Base-by-base conservation (phyloP, 495 filamentous ascomycete genomes). In the Achaetomiella virescens region DNA sequence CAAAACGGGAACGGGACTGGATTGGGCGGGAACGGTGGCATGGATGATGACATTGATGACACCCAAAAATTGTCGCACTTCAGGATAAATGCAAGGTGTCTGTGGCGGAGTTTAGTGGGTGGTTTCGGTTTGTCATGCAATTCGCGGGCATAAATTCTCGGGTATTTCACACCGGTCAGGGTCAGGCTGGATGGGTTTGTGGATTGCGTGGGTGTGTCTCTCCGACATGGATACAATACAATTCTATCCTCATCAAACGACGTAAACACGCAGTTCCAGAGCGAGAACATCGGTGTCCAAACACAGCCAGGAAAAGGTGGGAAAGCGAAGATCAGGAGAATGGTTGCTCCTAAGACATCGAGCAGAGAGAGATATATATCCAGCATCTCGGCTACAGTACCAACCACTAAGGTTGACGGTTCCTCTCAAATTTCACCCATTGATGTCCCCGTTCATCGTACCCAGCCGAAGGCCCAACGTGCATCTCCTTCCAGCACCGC, bases 401-500 rank as follows among this genome's bases (percentile, higher is more conserved):
- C n/a, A 31, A 6, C 20, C 41, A 6, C 27, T 38, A 33, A 3
- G 21, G n/a, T 22, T 7, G 33, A 12, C 10, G 29, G 1, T 20
- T 29, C 27, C 57, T 64, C 7, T 59, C 61, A 36, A 75, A 75
- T 48, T 57, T 69, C 27, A 72, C 69, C 66, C 73, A 75, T 46
- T 72, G 65, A 47, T 83, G 80, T 15, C 71, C 70, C 40, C 77
- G 68, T 61, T 84, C 80, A 42, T 84, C 82, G 46, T 68, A 80
- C 5, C 81, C 79, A 3, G 79, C 83, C 46, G 64, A 61, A 29
- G 75, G 73, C 0, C 84, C 84, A 2, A 78, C 70, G 58, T 89
- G 86, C 63, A 86, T 85, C 61, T 87, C 86, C 45, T 70, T 72
- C 85, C 84, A 89, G 69, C 86, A 88, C 6, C 75, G 63, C 10